A percentile compares a stretch with the other conserved stretches of the same genome.
Conservation (phyloP, 2,329 filamentous ascomycete species). For the Pezicula rhizophila region DNA sequence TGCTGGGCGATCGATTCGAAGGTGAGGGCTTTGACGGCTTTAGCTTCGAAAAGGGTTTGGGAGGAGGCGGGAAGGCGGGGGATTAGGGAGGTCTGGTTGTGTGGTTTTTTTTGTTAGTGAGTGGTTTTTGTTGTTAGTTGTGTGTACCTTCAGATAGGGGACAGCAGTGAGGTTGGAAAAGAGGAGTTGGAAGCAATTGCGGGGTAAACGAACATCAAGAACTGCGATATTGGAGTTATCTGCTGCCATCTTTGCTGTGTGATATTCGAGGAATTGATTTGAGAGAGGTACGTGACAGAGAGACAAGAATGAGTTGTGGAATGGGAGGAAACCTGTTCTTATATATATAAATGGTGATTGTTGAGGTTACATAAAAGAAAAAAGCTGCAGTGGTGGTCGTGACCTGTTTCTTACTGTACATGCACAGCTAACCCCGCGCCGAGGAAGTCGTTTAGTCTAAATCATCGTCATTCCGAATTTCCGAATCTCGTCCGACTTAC, state of each 20-base stretch:
- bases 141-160: no score
- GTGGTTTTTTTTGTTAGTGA: neutral
- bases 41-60: constrained; percentile 72
- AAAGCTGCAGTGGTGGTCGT: neutral
- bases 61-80: constrained; percentile 66
- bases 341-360: no score
- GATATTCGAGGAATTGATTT: neutral
- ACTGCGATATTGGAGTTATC: constrained; percentile 13
- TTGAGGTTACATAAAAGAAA: neutral
- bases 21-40: constrained; percentile 66
- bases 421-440: no score
- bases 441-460: neutral
- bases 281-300: neutral
- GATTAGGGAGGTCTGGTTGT: constrained; percentile 53
- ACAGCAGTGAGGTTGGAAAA: neutral
- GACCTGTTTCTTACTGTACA: neutral
- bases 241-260: constrained; percentile 14
- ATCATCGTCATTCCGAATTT: neutral
- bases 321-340: no score
- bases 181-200: constrained; percentile 9
- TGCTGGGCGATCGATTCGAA: constrained; percentile 73
- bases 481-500: neutral
- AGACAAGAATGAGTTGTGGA: no score
- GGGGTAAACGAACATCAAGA: constrained; percentile 14
- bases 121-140: no score